These are phyloP conservation scores for Tephrocybe rancida DNA, from an alignment of 768 basidiomycete species.

Conservation along the genomic window DNA sequence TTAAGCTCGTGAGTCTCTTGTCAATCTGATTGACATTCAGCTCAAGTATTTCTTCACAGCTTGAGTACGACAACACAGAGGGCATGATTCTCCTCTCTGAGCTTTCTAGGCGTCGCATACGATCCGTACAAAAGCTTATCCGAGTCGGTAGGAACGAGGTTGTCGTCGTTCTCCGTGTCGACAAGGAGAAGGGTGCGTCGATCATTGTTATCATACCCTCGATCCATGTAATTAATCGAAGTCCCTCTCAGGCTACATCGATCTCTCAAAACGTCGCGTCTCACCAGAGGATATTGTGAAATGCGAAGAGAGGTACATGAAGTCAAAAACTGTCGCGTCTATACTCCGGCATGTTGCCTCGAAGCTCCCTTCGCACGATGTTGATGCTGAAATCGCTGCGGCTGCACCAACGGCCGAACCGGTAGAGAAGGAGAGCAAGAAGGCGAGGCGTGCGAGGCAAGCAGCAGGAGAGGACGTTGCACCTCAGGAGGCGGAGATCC, in stretches of 20 bases:
- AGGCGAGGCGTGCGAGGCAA: slow-evolving; percentile 47
- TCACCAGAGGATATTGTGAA: slow-evolving; percentile 98
- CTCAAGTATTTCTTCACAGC: slow-evolving; percentile 44
- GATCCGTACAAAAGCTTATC: slow-evolving; percentile 98
- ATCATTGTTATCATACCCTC: neutral
- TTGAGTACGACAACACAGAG: slow-evolving; percentile 99
- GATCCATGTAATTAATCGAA: neutral
- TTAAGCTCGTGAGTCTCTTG: slow-evolving; percentile 79
- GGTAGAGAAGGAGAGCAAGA: slow-evolving; percentile 51
- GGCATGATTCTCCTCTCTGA: slow-evolving; percentile 99
- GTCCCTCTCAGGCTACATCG: slow-evolving; percentile 83
- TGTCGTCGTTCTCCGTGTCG: slow-evolving; percentile 95
- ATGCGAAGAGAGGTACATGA: slow-evolving; percentile 98
- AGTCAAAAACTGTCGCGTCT: slow-evolving; percentile 93
- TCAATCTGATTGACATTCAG: neutral
- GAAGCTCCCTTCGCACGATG: slow-evolving; percentile 59
- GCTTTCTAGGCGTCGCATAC: slow-evolving; percentile 92
- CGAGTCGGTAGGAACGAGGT: slow-evolving; percentile 97
- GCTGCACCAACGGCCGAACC: slow-evolving; percentile 25
- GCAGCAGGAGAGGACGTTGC: slow-evolving; percentile 48
- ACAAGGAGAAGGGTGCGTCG: slow-evolving; percentile 93
- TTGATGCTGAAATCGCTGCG: slow-evolving; percentile 31
- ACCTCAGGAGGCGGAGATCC: slow-evolving; percentile 37
- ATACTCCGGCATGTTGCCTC: slow-evolving; percentile 92
- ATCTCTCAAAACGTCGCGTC: slow-evolving; percentile 97